Percentiles rank a stretch among this genome's conserved stretches.
These are phyloP conservation scores for Smittium culicis DNA, from an alignment of 371 early-diverging fungal genomes.

Conservation along the genomic window DNA sequence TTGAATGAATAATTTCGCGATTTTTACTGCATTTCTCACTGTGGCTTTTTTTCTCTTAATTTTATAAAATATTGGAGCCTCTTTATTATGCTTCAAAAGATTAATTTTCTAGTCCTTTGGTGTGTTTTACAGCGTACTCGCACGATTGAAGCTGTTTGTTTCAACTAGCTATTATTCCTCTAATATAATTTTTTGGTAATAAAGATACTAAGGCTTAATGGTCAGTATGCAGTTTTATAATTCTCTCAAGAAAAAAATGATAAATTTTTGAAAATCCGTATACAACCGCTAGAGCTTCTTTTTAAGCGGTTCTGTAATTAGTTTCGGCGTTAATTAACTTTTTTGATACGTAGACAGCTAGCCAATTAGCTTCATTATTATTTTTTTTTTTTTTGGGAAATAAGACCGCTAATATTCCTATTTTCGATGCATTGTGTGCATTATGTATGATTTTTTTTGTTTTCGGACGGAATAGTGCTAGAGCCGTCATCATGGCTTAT, in stretches of 20 bases:
- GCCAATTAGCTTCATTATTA: background rate
- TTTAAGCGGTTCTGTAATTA: background rate
- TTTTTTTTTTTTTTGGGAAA: background rate
- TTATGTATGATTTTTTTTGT: background rate
- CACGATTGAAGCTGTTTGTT: background rate
- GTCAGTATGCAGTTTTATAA: background rate
- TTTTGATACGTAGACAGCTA: background rate
- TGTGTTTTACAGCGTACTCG: background rate
- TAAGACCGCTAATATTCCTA: background rate
- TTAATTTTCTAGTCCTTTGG: background rate
- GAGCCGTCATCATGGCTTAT: background rate
- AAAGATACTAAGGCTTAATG: background rate
- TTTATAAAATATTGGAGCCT: background rate
- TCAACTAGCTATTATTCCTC: background rate
- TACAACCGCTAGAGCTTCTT: background rate
- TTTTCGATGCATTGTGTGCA: background rate
- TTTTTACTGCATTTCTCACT: too few species aligned
- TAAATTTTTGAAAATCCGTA: background rate
- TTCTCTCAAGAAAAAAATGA: background rate
- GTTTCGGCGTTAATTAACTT: background rate
- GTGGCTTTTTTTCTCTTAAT: too few species aligned
- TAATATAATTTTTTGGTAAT: background rate
- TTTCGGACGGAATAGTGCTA: background rate
- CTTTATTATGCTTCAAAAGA: background rate
- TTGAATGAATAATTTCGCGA: too few species aligned